phyloP scores from a whole-genome alignment of 805 yeast species.

The Schizosaccharomyces pombe region DNA sequence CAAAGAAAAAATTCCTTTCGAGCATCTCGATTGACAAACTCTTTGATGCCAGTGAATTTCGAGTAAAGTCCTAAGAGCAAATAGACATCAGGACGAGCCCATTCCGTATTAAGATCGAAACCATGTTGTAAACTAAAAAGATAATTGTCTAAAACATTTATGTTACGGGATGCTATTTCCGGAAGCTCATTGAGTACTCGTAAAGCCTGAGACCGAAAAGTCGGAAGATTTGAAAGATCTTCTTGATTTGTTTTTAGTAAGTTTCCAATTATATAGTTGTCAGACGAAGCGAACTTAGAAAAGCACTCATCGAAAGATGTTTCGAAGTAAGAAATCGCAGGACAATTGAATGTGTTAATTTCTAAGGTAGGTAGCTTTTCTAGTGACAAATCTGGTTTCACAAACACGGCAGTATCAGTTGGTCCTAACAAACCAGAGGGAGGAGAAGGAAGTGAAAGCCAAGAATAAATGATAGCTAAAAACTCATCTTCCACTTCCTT shows the following conservation, averaged over 20 bases:
- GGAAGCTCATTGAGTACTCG: not conserved
- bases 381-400: no score
- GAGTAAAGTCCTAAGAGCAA: conserved; percentile 36
- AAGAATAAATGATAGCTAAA: not conserved
- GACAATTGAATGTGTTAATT: not conserved
- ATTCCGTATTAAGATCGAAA: not conserved
- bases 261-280: not conserved
- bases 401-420: not conserved
- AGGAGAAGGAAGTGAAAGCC: not conserved
- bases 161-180: not conserved
- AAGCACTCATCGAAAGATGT: not conserved
- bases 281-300: not conserved
- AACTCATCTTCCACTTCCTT: not conserved
- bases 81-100: conserved; percentile 12
- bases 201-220: not conserved
- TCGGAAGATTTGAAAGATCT: not conserved
- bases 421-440: not conserved
- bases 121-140: not conserved
- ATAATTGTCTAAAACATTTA: not conserved
- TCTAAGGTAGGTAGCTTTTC: not conserved
- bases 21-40: conserved; percentile 27
- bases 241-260: not conserved
- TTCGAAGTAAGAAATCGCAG: not conserved
- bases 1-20: conserved; percentile 30
- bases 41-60: conserved; percentile 38